Base-by-base conservation (phyloP, 192 early-diverging fungal species). In the Chytriomyces confervae region DNA sequence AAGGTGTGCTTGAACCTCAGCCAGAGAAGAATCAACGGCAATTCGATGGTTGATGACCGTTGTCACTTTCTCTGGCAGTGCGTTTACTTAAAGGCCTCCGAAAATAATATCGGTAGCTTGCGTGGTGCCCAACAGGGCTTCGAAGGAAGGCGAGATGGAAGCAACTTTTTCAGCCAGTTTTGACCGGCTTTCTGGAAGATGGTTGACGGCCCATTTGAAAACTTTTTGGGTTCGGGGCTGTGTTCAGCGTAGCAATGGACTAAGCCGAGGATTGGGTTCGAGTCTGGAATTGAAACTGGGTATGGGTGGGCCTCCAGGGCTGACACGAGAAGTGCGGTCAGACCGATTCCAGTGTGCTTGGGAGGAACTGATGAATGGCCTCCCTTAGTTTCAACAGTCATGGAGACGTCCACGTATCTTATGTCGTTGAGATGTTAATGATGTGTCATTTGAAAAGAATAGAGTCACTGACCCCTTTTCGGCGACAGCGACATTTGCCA, bases 21-120 rank as follows among this genome's bases (percentile, higher is more conserved):
- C 29, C 24, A 62, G 5, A 23, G 50, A 62, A 11, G 8, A 23
- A 46, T 81, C 71, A 23, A 64, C 49, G 0, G 62, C 69, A 44
- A 86, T 78, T 20, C 85, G 79, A 62, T 86, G 78, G 81, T 86
- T 86, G 60, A 84, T 72, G 2, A 67, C 4, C 7, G 79, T 76
- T 13, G 66, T 61, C 9, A 69, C 65, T 8, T 61, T 49, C 60
- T 83, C 82, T 5, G 85, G 85, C 44, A 86, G 80, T 1, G 82
- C 82, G 50, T 86, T 86, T 13, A 81, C 77, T 75, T 85, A 84
- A 43, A 83, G 76, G 45, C 86, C 86, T 10, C 86, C 86, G 23
- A 64, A 13, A 43, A 87, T 81, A 49, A 87, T 71, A 62, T 85
- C 84, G 5, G 82, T 79, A 5, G 86, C 86, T 69, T 85, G 84